Evolutionary conservation across 306 rosid genomes (phyloP), one percentile per base, ranked within the genome.

Genomic region (Dryas drummondii): DNA sequence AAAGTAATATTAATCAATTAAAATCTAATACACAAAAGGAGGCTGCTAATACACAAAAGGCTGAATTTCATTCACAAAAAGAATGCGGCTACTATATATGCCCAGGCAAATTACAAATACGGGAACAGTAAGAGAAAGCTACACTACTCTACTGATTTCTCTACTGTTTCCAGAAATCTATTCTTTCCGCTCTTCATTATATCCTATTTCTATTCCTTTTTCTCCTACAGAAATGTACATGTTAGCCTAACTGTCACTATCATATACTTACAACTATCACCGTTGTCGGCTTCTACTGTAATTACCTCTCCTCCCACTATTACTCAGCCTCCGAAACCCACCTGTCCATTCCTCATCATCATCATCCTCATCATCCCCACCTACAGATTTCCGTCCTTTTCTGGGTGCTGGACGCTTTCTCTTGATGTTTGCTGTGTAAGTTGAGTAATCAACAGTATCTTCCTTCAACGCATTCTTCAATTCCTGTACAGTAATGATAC

Each of bases 231-330:
- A 76, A 81, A 89, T 94, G 89, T 92, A 94, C 98, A 94, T 72
- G 97, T 94, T 90, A 90, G 93, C 88, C 96, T 90, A 92, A 85
- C 89, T 87, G 86, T 82, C 79, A 79, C 89, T 87, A 85, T 82
- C 79, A 79, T 74, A 76, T 88, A 87, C 85, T 81, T 83, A 88
- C 89, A 84, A 62, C 85, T 73, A 81, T 81, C 80, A 86, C 72
- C 91, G 85, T 61, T 81, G 91, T 85, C 97, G 87, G 82, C 82
- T 80, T 84, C 81, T 85, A 73, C 72, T 86, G 87, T 71, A 76
- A 32, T 49, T 71, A 80, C 86, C 70, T 85, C 78, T 90, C 83
- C 96, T 87, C 75, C 90, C 97, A 76, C 91, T 82, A 85, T 52
- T 76, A 79, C 80, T 81, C 68, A 82, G 76, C 84, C 86, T 86